Evolutionary conservation across 225 moss, liverwort and hornwort species (phyloP), one percentile per base, ranked within the genome.

Genomic region (Thuidium tamariscinum): DNA sequence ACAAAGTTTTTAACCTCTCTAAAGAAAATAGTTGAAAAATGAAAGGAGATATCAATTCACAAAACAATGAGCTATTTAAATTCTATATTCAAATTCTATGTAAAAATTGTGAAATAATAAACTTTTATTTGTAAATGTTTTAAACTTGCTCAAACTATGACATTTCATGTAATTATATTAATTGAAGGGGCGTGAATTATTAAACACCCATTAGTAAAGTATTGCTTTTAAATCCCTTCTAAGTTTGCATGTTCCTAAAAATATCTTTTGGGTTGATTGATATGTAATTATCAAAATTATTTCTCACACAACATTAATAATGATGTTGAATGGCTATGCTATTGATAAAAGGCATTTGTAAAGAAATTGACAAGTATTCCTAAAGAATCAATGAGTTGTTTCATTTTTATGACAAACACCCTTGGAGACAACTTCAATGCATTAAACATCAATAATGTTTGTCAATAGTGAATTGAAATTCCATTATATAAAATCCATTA

Each of bases 221-320:
- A 13, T 21, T 74, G 5, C 14, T n/a, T 13, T 51, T 9, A 14
- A 49, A 48, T 44, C 44, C 39, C 10, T 13, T 2, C 3, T 5
- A 46, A 32, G 4, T 48, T 30, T 19, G 4, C 2, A 73, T 20
- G 6, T 48, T 10, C 4, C 0, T 48, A 0, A 9, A 1, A 0
- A 48, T 49, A 12, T 32, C 19, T 73, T 4, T 73, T 12, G 0
- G 9, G 4, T 76, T 22, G 22, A 52, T 54, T n/a, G 15, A 76
- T 36, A 5, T 34, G 1, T 23, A 54, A 2, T 76, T n/a, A 15
- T 52, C 1, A 1, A 9, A 72, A 19, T 18, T 46, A 46, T 19
- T 48, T 72, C 2, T 30, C 1, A 17, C 4, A 30, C 1, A 48
- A 18, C 18, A 17, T 72, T 27, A 23, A 14, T 34, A 21, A 12